Percentiles rank a stretch among this genome's conserved stretches.
Evolutionary conservation across 1,284 basidiomycete species (phyloP).

Genomic region (Earliella scabrosa): DNA sequence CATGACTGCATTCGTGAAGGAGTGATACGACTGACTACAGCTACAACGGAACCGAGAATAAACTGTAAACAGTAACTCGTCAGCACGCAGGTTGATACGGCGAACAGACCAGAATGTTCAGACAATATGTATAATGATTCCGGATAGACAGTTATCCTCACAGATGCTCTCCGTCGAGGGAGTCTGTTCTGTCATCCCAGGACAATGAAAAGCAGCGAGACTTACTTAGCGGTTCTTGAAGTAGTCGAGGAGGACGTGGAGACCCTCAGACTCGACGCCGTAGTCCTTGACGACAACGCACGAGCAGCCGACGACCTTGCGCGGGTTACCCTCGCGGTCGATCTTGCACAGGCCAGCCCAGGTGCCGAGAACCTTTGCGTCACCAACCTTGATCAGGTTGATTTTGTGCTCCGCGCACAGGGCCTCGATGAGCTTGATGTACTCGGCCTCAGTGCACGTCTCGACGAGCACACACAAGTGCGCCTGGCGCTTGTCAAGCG

Average conservation of each 20-base stretch:
- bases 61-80: not conserved
- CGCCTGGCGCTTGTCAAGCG: slow-evolving; percentile 97
- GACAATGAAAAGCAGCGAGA: slow-evolving; percentile 17
- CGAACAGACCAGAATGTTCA: slow-evolving; percentile 44
- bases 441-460: slow-evolving; percentile 98
- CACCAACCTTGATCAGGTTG: slow-evolving; percentile 98
- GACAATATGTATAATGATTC: slow-evolving; percentile 79
- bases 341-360: slow-evolving; percentile 99
- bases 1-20: slow-evolving; percentile 7
- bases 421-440: slow-evolving; percentile 99
- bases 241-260: slow-evolving; percentile 96
- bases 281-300: slow-evolving; percentile 99
- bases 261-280: slow-evolving; percentile 93
- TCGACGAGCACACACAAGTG: slow-evolving; percentile 99
- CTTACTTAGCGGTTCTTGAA: slow-evolving; percentile 87
- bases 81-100: not conserved
- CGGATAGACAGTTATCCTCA: slow-evolving; percentile 82
- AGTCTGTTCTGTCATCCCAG: slow-evolving; percentile 83
- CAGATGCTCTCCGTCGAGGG: slow-evolving; percentile 79
- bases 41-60: slow-evolving; percentile 17
- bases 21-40: slow-evolving; percentile 12
- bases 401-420: slow-evolving; percentile 99
- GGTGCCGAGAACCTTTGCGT: slow-evolving; percentile 96
- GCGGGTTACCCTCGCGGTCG: slow-evolving; percentile 97
- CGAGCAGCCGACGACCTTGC: slow-evolving; percentile 95